These are phyloP conservation scores for Medicago arabica DNA, from an alignment of 306 rosid genomes.

Conservation along the genomic window DNA sequence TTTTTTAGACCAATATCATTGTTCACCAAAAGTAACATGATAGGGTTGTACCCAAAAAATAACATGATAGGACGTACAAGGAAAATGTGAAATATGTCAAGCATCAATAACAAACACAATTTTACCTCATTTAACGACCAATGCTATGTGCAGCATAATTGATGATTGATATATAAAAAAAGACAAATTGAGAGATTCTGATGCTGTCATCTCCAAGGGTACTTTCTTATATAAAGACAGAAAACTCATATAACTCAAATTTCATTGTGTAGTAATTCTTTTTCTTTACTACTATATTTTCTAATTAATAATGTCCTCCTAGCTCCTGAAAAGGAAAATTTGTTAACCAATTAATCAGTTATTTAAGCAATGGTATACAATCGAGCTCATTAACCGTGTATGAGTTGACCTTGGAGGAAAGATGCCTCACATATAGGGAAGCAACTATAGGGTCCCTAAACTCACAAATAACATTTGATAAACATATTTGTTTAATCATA, in stretches of 20 bases:
- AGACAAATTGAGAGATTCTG: conserved; percentile 31
- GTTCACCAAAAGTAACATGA: too few species aligned
- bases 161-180: conserved; percentile 29
- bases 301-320: not conserved
- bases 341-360: conserved; percentile 2
- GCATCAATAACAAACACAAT: conserved; percentile 6
- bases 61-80: not conserved
- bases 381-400: not conserved
- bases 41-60: too few species aligned
- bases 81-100: conserved; percentile 32
- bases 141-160: conserved; percentile 33
- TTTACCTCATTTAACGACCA: conserved; percentile 25
- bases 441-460: conserved; percentile 7
- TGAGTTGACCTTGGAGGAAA: conserved; percentile 28
- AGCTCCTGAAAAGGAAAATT: conserved; percentile 4
- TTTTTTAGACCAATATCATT: too few species aligned
- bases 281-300: not conserved
- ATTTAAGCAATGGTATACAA: conserved; percentile 26
- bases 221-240: conserved; percentile 44
- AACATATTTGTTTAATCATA: conserved; percentile 34
- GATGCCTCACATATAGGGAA: conserved; percentile 21
- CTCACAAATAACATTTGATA: conserved; percentile 38
- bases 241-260: conserved; percentile 26
- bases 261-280: not conserved
- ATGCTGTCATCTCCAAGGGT: conserved; percentile 30